Percentiles rank a stretch among this genome's conserved stretches.
Conservation (phyloP, 2,329 filamentous ascomycete species). For the Rutstroemia sydowiana region DNA sequence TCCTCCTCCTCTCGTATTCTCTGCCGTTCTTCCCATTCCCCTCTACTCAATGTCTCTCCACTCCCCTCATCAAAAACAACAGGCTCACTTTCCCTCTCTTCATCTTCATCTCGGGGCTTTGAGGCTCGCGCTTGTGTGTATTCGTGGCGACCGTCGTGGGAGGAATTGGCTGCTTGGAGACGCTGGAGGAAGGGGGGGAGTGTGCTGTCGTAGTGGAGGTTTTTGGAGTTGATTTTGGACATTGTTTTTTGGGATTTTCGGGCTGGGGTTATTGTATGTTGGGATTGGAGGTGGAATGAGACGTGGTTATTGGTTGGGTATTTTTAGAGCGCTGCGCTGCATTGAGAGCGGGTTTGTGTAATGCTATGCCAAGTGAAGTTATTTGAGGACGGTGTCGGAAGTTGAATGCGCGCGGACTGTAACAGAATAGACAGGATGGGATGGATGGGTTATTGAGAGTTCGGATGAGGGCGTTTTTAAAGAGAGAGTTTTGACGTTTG, state of each 20-base stretch:
- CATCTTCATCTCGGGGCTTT: constrained; percentile 51
- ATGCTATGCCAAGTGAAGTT: too few relatives aligned
- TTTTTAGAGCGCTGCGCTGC: too few relatives aligned
- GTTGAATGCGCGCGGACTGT: too few relatives aligned
- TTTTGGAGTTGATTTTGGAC: constrained; percentile 60
- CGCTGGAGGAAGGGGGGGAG: constrained; percentile 55
- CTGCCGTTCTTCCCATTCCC: constrained; percentile 30
- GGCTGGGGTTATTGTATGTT: not conserved
- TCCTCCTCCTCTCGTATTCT: constrained; percentile 22
- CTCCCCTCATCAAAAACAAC: constrained; percentile 67
- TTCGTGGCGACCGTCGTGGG: constrained; percentile 38
- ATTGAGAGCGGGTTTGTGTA: too few relatives aligned
- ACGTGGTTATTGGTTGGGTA: too few relatives aligned
- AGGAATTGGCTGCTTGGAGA: constrained; percentile 46
- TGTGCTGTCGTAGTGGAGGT: constrained; percentile 56
- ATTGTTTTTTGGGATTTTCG: not conserved
- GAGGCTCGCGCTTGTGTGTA: constrained; percentile 29
- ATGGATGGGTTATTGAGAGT: too few relatives aligned
- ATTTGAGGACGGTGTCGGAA: too few relatives aligned
- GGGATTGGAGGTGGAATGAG: not conserved
- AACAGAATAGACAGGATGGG: too few relatives aligned
- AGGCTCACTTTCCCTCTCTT: constrained; percentile 70
- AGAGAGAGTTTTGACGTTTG: too few relatives aligned
- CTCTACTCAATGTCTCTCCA: constrained; percentile 43
- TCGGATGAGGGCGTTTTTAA: too few relatives aligned